These are phyloP conservation scores for Gossypium lobatum DNA, from an alignment of 441 rosid genomes.

Conservation along the genomic window DNA sequence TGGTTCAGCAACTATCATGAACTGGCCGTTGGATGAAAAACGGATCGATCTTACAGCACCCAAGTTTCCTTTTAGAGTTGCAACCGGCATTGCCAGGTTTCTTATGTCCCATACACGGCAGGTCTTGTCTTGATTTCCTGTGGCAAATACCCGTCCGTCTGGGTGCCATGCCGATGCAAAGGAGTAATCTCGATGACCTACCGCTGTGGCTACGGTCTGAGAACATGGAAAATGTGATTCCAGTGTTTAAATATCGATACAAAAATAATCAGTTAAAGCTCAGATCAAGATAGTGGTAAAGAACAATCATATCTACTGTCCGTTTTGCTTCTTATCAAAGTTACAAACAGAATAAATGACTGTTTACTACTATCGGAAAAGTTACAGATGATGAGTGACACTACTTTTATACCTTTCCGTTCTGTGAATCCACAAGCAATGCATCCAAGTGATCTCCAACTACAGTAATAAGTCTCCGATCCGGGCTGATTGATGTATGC, in stretches of 20 bases:
- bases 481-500: slow-evolving; percentile 41
- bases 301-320: neutral
- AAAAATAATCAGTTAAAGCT: neutral
- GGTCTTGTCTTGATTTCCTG: slow-evolving; percentile 77
- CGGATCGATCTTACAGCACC: slow-evolving; percentile 59
- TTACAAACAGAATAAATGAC: neutral
- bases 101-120: slow-evolving; percentile 71
- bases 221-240: slow-evolving; percentile 10
- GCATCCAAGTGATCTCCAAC: slow-evolving; percentile 37
- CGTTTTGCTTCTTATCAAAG: neutral
- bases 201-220: slow-evolving; percentile 24
- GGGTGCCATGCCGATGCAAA: slow-evolving; percentile 82
- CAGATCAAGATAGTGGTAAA: neutral
- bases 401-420: slow-evolving; percentile 27
- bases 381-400: neutral
- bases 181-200: slow-evolving; percentile 64
- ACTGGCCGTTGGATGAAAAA: slow-evolving; percentile 53
- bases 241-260: neutral
- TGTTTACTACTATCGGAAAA: neutral
- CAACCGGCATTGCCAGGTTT: slow-evolving; percentile 40
- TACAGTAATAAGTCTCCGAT: slow-evolving; percentile 25
- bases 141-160: slow-evolving; percentile 53
- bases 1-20: slow-evolving; percentile 67
- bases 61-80: slow-evolving; percentile 58
- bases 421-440: slow-evolving; percentile 34